Conservation (phyloP, 805 yeast species). For the Ogataea henricii region DNA sequence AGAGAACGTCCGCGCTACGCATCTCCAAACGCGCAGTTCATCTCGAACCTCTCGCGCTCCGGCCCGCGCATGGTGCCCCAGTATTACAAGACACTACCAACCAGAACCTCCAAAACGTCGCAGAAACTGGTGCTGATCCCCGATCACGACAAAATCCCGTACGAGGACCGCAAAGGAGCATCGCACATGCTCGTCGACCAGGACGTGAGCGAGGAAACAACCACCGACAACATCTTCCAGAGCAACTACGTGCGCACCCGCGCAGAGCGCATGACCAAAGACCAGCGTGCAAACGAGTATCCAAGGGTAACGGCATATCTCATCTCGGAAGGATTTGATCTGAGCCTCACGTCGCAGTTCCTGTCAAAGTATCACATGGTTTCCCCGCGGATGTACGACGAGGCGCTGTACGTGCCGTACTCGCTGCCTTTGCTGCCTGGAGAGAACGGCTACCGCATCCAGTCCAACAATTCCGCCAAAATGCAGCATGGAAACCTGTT, state of each 20-base stretch:
- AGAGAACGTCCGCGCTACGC: slow-evolving; percentile 30
- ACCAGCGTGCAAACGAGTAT: slow-evolving; percentile 59
- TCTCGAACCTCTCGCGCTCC: slow-evolving; percentile 19
- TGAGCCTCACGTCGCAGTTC: slow-evolving; percentile 63
- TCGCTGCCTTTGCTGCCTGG: slow-evolving; percentile 87
- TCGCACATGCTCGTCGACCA: slow-evolving; percentile 13
- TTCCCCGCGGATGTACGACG: slow-evolving; percentile 85
- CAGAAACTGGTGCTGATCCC: slow-evolving; percentile 89
- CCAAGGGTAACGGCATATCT: slow-evolving; percentile 91
- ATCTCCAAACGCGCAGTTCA: slow-evolving; percentile 15
- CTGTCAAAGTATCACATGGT: slow-evolving; percentile 74
- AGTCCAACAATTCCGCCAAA: slow-evolving; percentile 58
- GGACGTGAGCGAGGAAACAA: slow-evolving; percentile 26
- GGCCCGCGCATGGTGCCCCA: slow-evolving; percentile 43
- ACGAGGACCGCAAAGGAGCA: slow-evolving; percentile 6
- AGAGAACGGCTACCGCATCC: slow-evolving; percentile 70
- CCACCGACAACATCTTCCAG: slow-evolving; percentile 39
- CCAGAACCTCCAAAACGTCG: slow-evolving; percentile 82
- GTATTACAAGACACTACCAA: slow-evolving; percentile 56
- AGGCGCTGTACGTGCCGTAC: slow-evolving; percentile 89
- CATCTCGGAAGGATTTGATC: slow-evolving; percentile 78
- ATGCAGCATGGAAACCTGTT: slow-evolving; percentile 42
- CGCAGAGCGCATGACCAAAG: slow-evolving; percentile 62
- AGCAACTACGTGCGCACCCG: slow-evolving; percentile 34
- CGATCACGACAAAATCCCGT: slow-evolving; percentile 40